Evolutionary conservation across 1,139 yeast species (phyloP), one percentile per base, ranked within the genome.

Genomic region (Kodamaea arcana): DNA sequence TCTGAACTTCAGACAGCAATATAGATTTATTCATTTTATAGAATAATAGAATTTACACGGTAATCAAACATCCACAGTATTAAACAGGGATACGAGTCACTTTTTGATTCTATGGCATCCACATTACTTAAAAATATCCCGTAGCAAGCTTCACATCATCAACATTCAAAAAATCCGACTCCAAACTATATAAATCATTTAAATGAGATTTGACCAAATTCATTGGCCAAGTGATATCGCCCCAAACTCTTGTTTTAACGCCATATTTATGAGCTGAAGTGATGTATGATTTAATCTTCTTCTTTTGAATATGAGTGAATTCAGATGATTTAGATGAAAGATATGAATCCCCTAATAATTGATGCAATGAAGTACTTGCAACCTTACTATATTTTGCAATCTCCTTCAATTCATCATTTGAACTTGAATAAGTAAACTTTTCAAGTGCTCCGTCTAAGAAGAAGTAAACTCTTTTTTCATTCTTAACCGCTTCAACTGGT

Each of bases 241-340:
- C 74, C 74, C 74, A 69, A 12, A 69, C 48, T 39, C 74, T 51
- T 0, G 74, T 65, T 38, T 64, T 64, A 29, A 68, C 44, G 2
- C 60, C 61, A 37, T 58, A 54, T 23, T 54, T 40, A 40, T 69
- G 73, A 12, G 73, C 73, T 16, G 36, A 39, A 18, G 55, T 57
- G 29, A 66, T 53, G 29, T 35, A 42, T 2, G 35, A 34, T 12
- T 45, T 40, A 22, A 68, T 40, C 12, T 28, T 47, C 3, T 27
- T n/a, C 33, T 46, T 46, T 27, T 62, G 63, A 1, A 33, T 41
- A 1, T 44, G 43, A 8, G 50, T 43, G 24, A 67, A 62, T 2
- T 34, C 46, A 9, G 29, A 17, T 14, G 35, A 36, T 15, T 45
- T 39, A n/a, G 45, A 33, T 9, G 27, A 32, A 4, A 28, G 32